Evolutionary conservation across 768 basidiomycete genomes (phyloP).

Genomic region (Neoboletus subvelutipes): DNA sequence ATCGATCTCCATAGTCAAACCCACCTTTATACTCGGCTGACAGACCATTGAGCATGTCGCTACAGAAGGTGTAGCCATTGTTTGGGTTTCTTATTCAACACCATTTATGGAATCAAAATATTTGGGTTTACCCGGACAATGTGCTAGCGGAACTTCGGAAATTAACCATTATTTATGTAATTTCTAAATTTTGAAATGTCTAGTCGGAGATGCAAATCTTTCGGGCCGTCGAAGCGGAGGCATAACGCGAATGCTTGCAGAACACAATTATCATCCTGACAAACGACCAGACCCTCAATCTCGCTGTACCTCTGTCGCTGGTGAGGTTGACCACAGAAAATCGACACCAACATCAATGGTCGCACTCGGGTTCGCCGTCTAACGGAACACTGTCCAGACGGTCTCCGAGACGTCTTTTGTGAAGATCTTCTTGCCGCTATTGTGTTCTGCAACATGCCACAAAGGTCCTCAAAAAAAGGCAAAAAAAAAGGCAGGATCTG

Average conservation of each 20-base stretch:
- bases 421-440: no score
- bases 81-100: conserved; percentile 1
- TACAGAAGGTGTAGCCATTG: neutral
- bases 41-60: neutral
- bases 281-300: neutral
- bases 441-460: no score
- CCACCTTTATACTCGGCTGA: neutral
- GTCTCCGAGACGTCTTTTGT: no score
- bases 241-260: no score
- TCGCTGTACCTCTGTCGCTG: no score
- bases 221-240: no score
- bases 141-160: neutral
- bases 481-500: no score
- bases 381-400: neutral
- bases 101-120: conserved; percentile 3
- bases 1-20: neutral
- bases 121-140: neutral
- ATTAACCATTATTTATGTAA: neutral
- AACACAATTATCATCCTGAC: neutral
- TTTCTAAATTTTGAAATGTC: neutral
- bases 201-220: no score
- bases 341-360: no score
- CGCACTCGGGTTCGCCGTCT: no score
- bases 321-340: no score
- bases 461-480: no score